Evolutionary conservation across 371 early-diverging fungal genomes (phyloP).

Genomic region (Mucor lusitanicus): DNA sequence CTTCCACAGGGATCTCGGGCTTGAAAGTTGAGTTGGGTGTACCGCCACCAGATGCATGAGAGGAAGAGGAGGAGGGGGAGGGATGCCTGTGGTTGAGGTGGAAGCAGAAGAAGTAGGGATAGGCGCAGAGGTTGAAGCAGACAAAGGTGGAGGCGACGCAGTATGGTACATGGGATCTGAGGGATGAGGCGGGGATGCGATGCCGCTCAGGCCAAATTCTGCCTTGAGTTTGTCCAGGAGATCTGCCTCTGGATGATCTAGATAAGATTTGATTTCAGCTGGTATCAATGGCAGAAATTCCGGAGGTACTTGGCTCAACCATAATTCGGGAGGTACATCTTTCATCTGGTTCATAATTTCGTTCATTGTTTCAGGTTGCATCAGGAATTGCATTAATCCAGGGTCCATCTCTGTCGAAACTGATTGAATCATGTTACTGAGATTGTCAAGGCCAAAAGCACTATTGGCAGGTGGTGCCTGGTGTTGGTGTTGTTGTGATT

Average conservation of each 20-base stretch:
- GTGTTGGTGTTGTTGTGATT: neutral
- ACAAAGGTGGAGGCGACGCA: neutral
- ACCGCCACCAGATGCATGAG: neutral
- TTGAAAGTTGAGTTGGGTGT: neutral
- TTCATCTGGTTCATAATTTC: constrained; percentile 17
- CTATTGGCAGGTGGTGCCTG: too few species aligned
- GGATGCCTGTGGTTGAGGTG: neutral
- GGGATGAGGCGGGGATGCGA: neutral
- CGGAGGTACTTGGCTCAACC: constrained; percentile 15
- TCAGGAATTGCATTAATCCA: constrained; percentile 8
- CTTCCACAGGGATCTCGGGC: constrained; percentile 11
- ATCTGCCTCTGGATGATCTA: neutral
- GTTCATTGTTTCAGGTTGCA: constrained; percentile 15
- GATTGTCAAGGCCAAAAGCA: neutral
- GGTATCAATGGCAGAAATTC: constrained; percentile 17
- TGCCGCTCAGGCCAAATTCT: neutral
- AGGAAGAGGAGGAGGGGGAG: neutral
- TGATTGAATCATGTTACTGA: neutral
- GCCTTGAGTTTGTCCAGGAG: neutral
- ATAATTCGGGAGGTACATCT: constrained; percentile 19
- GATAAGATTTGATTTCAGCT: constrained; percentile 9
- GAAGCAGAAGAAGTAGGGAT: neutral
- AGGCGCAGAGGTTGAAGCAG: neutral
- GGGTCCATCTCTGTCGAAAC: constrained; percentile 11
- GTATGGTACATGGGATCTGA: neutral